Evolutionary conservation across 768 basidiomycete genomes (phyloP).

Genomic region (Cystobasidiopsis lactophilus): DNA sequence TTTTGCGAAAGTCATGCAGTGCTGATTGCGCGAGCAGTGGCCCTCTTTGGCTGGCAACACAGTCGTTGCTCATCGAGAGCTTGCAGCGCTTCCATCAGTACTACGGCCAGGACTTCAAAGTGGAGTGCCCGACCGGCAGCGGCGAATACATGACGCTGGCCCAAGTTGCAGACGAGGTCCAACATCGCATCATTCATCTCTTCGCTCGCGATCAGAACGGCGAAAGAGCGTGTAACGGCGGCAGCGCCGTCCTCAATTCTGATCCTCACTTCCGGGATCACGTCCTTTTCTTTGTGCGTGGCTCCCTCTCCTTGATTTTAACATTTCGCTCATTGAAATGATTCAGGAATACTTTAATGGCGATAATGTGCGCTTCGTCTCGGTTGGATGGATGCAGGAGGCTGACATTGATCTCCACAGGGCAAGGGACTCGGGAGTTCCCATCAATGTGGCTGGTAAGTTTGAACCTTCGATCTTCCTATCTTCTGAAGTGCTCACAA

Average conservation of each 20-base stretch:
- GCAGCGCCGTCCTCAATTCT: constrained; percentile 58
- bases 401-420: neutral
- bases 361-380: constrained; percentile 31
- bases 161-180: constrained; percentile 85
- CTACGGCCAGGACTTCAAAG: constrained; percentile 73
- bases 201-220: constrained; percentile 61
- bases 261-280: constrained; percentile 96
- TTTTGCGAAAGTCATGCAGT: no score
- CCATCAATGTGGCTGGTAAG: constrained; percentile 83
- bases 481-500: neutral
- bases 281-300: constrained; percentile 41
- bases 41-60: constrained; percentile 72
- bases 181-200: constrained; percentile 96
- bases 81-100: constrained; percentile 92
- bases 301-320: constrained; percentile 44
- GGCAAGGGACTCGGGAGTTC: constrained; percentile 88
- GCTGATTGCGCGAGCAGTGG: no score
- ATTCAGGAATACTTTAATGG: constrained; percentile 67
- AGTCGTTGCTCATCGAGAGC: constrained; percentile 85
- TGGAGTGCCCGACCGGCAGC: constrained; percentile 84
- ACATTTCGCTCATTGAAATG: neutral
- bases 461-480: neutral
- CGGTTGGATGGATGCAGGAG: neutral
- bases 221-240: constrained; percentile 71
- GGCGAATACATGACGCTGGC: constrained; percentile 97